A percentile compares a stretch with the other conserved stretches of the same genome.
These are phyloP conservation scores for Handroanthus guayacan DNA, from an alignment of 257 asterid species.

Conservation along the genomic window DNA sequence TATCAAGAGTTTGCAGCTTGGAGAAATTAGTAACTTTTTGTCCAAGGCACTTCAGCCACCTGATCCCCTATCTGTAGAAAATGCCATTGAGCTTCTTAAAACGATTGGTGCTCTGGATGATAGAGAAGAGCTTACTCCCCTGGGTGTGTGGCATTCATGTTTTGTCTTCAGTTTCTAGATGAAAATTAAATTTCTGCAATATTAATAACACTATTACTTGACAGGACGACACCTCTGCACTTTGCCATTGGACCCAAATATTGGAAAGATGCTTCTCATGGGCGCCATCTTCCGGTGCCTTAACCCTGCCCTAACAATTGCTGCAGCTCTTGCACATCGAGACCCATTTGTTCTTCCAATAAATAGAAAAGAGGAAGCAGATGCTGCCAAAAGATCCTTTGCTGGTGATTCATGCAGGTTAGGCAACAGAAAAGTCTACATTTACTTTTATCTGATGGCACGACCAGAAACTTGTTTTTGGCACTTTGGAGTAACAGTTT, in stretches of 20 bases:
- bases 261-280: conserved; percentile 99
- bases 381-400: conserved; percentile 85
- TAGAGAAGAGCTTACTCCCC: conserved; percentile 91
- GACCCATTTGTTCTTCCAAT: conserved; percentile 96
- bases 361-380: conserved; percentile 87
- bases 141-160: conserved; percentile 59
- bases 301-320: conserved; percentile 90
- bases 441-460: conserved; percentile 31
- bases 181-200: conserved; percentile 2
- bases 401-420: conserved; percentile 99
- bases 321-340: conserved; percentile 94
- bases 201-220: conserved; percentile 22
- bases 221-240: conserved; percentile 91
- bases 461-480: neutral
- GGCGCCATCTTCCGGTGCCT: conserved; percentile 96
- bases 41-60: conserved; percentile 97
- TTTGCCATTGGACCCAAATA: conserved; percentile 95
- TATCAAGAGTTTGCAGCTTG: conserved; percentile 90
- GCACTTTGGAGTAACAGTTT: neutral
- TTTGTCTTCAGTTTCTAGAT: conserved; percentile 16
- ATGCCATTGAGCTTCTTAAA: conserved; percentile 94
- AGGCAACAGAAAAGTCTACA: conserved; percentile 32
- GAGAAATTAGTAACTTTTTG: conserved; percentile 72
- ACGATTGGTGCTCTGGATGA: conserved; percentile 95
- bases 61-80: conserved; percentile 84